Conservation (phyloP, 1,284 basidiomycete genomes). For the Chalciporus sp. region DNA sequence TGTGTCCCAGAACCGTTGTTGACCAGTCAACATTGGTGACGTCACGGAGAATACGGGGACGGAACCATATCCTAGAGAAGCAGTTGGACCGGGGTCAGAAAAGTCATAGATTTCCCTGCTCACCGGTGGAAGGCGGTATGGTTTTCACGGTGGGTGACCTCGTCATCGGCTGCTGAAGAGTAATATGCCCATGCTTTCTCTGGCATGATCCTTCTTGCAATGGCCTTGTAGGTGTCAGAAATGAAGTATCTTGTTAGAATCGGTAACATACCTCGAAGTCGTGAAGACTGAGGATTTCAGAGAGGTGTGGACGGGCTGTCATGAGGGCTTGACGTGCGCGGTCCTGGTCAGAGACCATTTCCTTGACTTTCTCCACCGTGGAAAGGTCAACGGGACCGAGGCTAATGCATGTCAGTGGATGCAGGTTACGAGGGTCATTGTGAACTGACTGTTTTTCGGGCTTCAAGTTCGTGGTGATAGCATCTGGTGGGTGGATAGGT, state of each 20-base stretch:
- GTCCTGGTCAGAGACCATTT: conserved; percentile 58
- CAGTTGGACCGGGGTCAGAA: background rate
- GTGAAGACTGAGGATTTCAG: conserved; percentile 83
- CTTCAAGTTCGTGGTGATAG: conserved; percentile 82
- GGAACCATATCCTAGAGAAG: conserved; percentile 81
- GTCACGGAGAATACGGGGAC: conserved; percentile 85
- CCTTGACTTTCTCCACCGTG: conserved; percentile 59
- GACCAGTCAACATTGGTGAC: conserved; percentile 84
- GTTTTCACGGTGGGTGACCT: conserved; percentile 89
- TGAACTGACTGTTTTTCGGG: conserved; percentile 68
- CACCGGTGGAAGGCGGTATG: conserved; percentile 84
- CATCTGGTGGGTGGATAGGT: conserved; percentile 87
- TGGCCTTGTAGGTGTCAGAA: conserved; percentile 48
- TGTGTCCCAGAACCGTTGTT: conserved; percentile 77
- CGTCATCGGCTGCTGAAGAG: conserved; percentile 85
- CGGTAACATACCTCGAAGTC: conserved; percentile 78
- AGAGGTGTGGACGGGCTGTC: conserved; percentile 64
- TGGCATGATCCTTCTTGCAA: conserved; percentile 74
- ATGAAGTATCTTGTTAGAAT: background rate
- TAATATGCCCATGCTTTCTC: conserved; percentile 91
- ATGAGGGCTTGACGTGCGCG: conserved; percentile 57
- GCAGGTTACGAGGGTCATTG: background rate
- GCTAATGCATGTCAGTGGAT: conserved; percentile 37
- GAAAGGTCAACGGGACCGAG: conserved; percentile 70
- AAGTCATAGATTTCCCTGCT: conserved; percentile 9